Conservation (phyloP, 192 early-diverging fungal genomes). For the Coemansia sp. region DNA sequence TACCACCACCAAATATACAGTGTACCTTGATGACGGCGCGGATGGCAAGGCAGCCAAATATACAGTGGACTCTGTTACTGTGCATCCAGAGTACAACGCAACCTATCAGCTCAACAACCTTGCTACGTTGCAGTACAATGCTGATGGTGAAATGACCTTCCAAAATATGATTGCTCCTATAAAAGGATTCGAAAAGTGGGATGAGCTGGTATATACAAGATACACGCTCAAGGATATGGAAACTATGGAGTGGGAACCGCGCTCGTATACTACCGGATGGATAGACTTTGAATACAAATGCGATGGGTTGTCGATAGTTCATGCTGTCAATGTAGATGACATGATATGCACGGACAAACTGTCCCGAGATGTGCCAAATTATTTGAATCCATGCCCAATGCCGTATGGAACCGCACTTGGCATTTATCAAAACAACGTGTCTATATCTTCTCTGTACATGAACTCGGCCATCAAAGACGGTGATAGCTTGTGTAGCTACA, state of each 20-base stretch:
- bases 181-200: background rate
- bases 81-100: conserved; percentile 10
- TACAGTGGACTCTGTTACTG: background rate
- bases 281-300: background rate
- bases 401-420: background rate
- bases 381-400: background rate
- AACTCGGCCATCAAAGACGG: background rate
- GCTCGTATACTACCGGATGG: background rate
- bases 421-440: background rate
- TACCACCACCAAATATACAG: conserved; percentile 10
- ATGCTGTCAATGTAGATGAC: background rate
- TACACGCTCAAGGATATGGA: background rate
- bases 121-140: conserved; percentile 10
- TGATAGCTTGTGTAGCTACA: background rate
- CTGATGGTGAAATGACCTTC: background rate
- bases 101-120: conserved; percentile 8
- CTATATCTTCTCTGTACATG: background rate
- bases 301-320: background rate
- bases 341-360: background rate
- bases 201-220: background rate
- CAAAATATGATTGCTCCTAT: conserved; percentile 3
- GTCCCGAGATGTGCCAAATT: background rate
- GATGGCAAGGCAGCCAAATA: conserved; percentile 5
- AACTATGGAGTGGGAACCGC: background rate
- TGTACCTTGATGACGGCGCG: conserved; percentile 8